Conservation (phyloP, 108 stramenopile genomes). For the Cyclotella choctawhatcheeana region DNA sequence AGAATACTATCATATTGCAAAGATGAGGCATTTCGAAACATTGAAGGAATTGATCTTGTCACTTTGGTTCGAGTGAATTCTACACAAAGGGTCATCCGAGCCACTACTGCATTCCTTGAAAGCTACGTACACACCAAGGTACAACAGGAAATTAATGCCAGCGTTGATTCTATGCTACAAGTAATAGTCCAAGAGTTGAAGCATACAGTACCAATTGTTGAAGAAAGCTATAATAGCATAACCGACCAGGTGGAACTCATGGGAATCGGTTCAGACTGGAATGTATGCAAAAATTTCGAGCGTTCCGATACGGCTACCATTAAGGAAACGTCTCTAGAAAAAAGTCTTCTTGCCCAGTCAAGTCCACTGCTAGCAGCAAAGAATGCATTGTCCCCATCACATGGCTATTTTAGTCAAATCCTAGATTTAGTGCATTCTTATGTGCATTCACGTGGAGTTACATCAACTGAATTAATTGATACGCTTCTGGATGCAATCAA, state of each 20-base stretch:
- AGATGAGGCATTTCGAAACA: slow-evolving; percentile 10
- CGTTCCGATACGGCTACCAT: not conserved
- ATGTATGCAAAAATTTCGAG: too few relatives aligned
- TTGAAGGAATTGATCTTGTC: slow-evolving; percentile 8
- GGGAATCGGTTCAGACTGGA: slow-evolving; percentile 34
- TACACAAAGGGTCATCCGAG: slow-evolving; percentile 24
- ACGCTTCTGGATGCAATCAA: slow-evolving; percentile 3
- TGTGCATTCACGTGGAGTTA: slow-evolving; percentile 7
- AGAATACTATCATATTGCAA: slow-evolving; percentile 26
- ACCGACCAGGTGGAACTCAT: slow-evolving; percentile 11
- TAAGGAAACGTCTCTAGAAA: not conserved
- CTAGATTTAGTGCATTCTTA: slow-evolving; percentile 20
- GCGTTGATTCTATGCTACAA: slow-evolving; percentile 17
- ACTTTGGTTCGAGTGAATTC: slow-evolving; percentile 19
- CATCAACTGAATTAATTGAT: slow-evolving; percentile 1
- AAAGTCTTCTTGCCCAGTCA: not conserved
- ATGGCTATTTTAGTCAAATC: slow-evolving; percentile 19
- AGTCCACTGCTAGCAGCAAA: slow-evolving; percentile 4
- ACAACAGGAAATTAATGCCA: slow-evolving; percentile 1
- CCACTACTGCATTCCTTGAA: slow-evolving; percentile 1
- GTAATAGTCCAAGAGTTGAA: slow-evolving; percentile 24
- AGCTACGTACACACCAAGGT: too few relatives aligned
- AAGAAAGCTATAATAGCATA: slow-evolving; percentile 6
- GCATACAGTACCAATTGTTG: slow-evolving; percentile 14
- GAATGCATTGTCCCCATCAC: slow-evolving; percentile 1